These are phyloP conservation scores for Talaromyces sp. DNA, from an alignment of 2,329 filamentous ascomycete genomes.

Conservation along the genomic window DNA sequence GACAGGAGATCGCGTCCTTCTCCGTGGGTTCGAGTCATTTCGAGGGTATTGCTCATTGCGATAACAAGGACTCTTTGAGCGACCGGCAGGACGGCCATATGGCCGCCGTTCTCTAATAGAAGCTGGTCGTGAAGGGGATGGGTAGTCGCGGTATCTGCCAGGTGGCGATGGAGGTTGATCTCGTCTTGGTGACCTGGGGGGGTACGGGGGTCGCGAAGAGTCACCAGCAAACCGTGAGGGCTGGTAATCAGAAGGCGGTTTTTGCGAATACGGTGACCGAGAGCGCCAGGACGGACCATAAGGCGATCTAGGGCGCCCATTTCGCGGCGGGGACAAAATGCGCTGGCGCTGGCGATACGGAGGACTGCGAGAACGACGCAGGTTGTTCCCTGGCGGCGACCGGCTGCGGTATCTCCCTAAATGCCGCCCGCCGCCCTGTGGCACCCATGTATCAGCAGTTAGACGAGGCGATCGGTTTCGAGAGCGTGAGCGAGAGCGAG, in stretches of 20 bases:
- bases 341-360: slow-evolving; percentile 30
- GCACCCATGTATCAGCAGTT: slow-evolving; percentile 40
- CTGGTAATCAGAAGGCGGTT: slow-evolving; percentile 27
- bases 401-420: slow-evolving; percentile 38
- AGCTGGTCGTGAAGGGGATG: slow-evolving; percentile 1
- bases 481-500: slow-evolving; percentile 29
- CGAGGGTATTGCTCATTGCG: slow-evolving; percentile 49
- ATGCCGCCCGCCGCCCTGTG: slow-evolving; percentile 26
- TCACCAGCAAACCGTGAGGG: slow-evolving; percentile 33
- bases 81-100: slow-evolving; percentile 34
- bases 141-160: not conserved
- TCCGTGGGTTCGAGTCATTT: slow-evolving; percentile 46
- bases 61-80: slow-evolving; percentile 50
- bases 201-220: slow-evolving; percentile 29
- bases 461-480: slow-evolving; percentile 32
- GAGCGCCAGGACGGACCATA: slow-evolving; percentile 32
- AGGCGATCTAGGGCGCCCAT: slow-evolving; percentile 36
- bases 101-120: slow-evolving; percentile 26
- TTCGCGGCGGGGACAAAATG: slow-evolving; percentile 34
- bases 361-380: slow-evolving; percentile 41
- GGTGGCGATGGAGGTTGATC: slow-evolving; percentile 24
- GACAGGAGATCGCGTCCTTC: slow-evolving; percentile 51
- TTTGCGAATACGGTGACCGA: slow-evolving; percentile 33
- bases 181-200: slow-evolving; percentile 28
- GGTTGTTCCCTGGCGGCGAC: slow-evolving; percentile 29